Conservation (phyloP, 345 rosid genomes). For the Luvunga scandens region DNA sequence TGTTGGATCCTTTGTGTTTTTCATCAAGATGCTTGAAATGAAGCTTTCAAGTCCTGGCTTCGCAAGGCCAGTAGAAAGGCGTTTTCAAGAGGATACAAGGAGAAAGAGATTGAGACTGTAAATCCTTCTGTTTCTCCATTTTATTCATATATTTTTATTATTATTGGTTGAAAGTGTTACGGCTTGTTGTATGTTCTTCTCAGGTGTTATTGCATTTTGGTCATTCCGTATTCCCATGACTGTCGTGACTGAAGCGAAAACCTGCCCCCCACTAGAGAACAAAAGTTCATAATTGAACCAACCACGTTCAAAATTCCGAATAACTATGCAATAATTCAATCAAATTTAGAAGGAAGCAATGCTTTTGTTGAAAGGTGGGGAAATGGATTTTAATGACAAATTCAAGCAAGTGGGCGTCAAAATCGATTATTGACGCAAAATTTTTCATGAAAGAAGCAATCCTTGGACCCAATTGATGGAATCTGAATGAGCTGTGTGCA, state of each 20-base stretch:
- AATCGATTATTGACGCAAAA: background rate
- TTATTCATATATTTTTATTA: too few species aligned
- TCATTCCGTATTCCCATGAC: background rate
- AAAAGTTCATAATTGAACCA: background rate
- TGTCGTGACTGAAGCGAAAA: background rate
- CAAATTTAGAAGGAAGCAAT: background rate
- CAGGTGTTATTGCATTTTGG: background rate
- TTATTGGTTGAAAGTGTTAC: too few species aligned
- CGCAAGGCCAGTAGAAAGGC: background rate
- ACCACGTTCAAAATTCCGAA: background rate
- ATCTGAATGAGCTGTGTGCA: background rate
- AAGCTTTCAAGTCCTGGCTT: background rate
- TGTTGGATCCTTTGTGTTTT: background rate
- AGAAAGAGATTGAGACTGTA: too few species aligned
- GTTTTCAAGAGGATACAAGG: background rate
- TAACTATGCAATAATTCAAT: background rate
- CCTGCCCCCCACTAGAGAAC: background rate
- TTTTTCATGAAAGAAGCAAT: background rate
- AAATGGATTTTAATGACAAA: background rate
- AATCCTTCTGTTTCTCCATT: too few species aligned
- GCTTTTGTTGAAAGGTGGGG: fast-evolving
- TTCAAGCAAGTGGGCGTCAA: background rate
- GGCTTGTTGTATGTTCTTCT: background rate
- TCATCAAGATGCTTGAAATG: background rate
- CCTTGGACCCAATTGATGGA: background rate